Evolutionary conservation across 805 yeast species (phyloP), one percentile per base, ranked within the genome.

Genomic region (Schizosaccharomyces japonicus): DNA sequence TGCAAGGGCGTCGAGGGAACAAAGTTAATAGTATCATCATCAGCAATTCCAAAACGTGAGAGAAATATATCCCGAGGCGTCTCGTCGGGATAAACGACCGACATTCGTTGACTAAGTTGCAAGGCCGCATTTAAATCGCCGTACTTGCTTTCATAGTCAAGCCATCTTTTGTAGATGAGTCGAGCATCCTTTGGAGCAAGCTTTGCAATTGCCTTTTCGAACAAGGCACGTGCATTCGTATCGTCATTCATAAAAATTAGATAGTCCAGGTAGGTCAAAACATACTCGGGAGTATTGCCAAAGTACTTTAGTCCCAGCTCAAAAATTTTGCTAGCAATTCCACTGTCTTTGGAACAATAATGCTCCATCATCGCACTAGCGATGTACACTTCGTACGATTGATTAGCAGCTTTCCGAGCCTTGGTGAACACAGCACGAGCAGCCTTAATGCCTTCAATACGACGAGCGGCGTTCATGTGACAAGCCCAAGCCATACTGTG

Each of bases 331-430:
- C 70, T 65, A 0, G 95, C 85, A 42, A 80, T 74, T 51, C 76
- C 79, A 11, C 50, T 47, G 39, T 57, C 56, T 50, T 72, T 76
- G 50, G 77, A 68, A 54, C 73, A 74, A 53, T 66, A 66, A 54
- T 71, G 76, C 57, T 87, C 98, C 65, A 84, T 67, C 57, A 73
- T 65, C 0, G 95, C 94, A 56, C 80, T 78, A 50, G 81, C 87
- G 19, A 77, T 76, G 60, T 71, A 87, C 19, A 87, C 70, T 54
- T 82, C 82, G 64, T 76, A 75, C 0, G 92, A 78, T 39, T 79
- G 57, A 50, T 63, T 67, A n/a, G 66, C 58, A 53, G 73, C 70
- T 56, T 75, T 73, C 54, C 94, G 72, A 6, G 80, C 78, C 53
- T 68, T 71, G 49, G 79, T 70, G 58, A 84, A 83, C 1, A 81